Evolutionary conservation across 192 early-diverging fungal genomes (phyloP), one percentile per base, ranked within the genome.

Genomic region (Irineochytrium annulatum): DNA sequence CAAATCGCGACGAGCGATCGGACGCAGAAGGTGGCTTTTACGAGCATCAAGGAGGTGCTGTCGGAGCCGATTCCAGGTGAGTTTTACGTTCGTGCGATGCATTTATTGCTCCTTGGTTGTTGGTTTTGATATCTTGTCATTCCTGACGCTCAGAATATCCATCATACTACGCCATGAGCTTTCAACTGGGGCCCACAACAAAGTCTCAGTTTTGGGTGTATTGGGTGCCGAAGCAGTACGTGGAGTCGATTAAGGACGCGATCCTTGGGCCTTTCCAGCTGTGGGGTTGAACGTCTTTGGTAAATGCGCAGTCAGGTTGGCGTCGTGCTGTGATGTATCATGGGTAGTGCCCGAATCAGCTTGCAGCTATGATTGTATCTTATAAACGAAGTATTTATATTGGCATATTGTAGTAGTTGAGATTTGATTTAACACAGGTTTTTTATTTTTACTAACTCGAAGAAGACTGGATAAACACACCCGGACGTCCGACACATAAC

Each of bases 131-230:
- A n/a, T 41, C 8, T 13, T 8, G 8, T 13, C 37, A 13, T 41
- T 13, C 11, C n/a, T 41, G 11, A 41, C n/a, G 37, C n/a, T n/a
- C 8, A 52, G 51, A 19, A 13, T 20, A 55, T 41, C 51, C 53
- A 2, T 46, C 45, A 22, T 68, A 68, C 35, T 37, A 43, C 30
- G 60, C 60, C 6, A 22, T 68, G 5, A 59, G 48, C 17, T 52
- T 68, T n/a, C 66, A 68, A 45, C 31, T 68, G 34, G 66, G 66
- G 3, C 57, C 66, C n/a, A 68, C 66, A n/a, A 49, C 46, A 19
- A 68, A 68, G 52, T 34, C 31, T 5, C 11, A 33, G 6, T 29
- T 55, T 8, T 68, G 60, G 58, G 46, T 68, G 19, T 68, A 68
- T 45, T 68, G 60, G 59, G 39, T 68, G 3, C 66, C 66, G 16